Conservation (phyloP, 345 rosid genomes). For the Syzygium oleosum region DNA sequence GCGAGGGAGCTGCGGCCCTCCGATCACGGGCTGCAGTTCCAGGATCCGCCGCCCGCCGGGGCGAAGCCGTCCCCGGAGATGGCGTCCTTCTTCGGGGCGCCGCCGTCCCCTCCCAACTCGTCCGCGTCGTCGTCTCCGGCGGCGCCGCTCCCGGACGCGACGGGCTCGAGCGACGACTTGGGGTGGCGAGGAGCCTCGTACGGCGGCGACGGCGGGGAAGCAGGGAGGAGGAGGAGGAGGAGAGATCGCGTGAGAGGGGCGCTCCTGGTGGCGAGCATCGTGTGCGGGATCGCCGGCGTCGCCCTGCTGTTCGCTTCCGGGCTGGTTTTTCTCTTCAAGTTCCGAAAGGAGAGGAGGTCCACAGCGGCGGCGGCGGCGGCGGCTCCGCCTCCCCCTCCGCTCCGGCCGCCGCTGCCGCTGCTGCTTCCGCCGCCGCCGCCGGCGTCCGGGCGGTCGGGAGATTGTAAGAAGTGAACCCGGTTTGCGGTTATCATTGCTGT, state of each 20-base stretch:
- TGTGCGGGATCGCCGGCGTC: constrained; percentile 7
- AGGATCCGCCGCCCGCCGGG: neutral
- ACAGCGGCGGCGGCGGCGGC: neutral
- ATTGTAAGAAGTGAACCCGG: neutral
- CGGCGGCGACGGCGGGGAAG: neutral
- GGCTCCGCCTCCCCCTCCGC: neutral
- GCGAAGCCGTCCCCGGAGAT: constrained; percentile 1
- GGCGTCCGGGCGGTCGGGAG: neutral
- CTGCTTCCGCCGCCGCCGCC: neutral
- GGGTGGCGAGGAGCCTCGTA: neutral
- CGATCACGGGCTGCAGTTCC: constrained; percentile 16
- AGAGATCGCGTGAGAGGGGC: neutral
- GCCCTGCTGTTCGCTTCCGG: constrained; percentile 7
- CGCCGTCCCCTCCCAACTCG: neutral
- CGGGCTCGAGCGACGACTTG: neutral
- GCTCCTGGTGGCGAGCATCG: constrained; percentile 6
- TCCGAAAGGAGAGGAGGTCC: neutral
- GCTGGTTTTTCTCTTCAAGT: constrained; percentile 3
- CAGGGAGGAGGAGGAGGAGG: neutral
- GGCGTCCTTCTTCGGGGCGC: constrained; percentile 10
- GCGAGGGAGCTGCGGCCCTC: constrained; percentile 11
- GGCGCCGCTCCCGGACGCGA: neutral
- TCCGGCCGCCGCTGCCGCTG: neutral
- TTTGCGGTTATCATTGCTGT: neutral
- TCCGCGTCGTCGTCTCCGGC: neutral